A percentile compares a stretch with the other conserved stretches of the same genome.
These are phyloP conservation scores for Calonectria pseudoreteaudii DNA, from an alignment of 2,329 filamentous ascomycete species.

Conservation along the genomic window DNA sequence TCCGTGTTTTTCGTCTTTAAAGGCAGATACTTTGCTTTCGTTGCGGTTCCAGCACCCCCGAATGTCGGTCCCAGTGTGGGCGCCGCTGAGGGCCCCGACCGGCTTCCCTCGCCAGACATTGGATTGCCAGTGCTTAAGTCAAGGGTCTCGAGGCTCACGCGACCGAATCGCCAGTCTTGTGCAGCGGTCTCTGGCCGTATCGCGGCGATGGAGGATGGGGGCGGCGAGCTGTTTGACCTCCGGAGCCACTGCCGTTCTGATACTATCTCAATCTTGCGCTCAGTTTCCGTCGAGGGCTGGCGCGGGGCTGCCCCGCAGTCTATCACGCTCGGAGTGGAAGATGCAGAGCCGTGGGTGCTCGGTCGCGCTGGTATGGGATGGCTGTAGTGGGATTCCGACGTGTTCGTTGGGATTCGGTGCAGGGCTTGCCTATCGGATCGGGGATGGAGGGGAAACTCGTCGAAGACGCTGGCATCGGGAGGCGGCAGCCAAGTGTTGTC, in stretches of 20 bases:
- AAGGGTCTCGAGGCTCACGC: slow-evolving; percentile 83
- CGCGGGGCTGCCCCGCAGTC: slow-evolving; percentile 61
- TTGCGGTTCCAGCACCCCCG: slow-evolving; percentile 75
- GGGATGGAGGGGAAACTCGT: slow-evolving; percentile 64
- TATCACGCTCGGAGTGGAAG: slow-evolving; percentile 52
- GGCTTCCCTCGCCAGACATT: slow-evolving; percentile 53
- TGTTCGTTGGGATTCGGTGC: slow-evolving; percentile 24
- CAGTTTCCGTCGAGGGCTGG: slow-evolving; percentile 40
- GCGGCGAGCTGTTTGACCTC: slow-evolving; percentile 55
- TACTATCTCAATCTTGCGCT: slow-evolving; percentile 52
- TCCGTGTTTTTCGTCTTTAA: slow-evolving; percentile 80
- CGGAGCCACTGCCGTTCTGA: slow-evolving; percentile 56
- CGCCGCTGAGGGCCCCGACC: slow-evolving; percentile 61
- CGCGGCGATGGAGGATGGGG: slow-evolving; percentile 56
- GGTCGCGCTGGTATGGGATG: slow-evolving; percentile 6
- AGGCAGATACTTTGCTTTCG: slow-evolving; percentile 83
- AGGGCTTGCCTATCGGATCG: slow-evolving; percentile 41
- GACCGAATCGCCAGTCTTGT: slow-evolving; percentile 84
- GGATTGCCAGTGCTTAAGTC: slow-evolving; percentile 65
- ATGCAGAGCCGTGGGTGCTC: slow-evolving; percentile 21
- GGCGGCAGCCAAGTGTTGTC: slow-evolving; percentile 63
- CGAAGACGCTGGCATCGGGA: slow-evolving; percentile 63
- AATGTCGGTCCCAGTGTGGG: slow-evolving; percentile 66
- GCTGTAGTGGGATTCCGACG: slow-evolving; percentile 5
- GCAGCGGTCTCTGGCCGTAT: slow-evolving; percentile 62